Evolutionary conservation across 2,329 filamentous ascomycete species (phyloP), one percentile per base, ranked within the genome.

Genomic region (Venturia oleaginea): DNA sequence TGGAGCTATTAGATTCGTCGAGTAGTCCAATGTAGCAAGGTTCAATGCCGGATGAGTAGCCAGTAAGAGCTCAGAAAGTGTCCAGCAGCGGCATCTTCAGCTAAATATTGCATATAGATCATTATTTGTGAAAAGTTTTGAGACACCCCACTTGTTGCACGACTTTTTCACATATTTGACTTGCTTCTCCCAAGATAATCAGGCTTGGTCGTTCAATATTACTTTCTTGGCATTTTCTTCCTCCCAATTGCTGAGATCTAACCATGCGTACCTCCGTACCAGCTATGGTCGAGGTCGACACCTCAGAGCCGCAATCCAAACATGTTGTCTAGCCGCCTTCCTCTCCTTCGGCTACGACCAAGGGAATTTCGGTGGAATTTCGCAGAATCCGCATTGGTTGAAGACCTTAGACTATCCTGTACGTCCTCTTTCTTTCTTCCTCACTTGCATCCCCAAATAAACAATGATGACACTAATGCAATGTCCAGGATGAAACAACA

Each of bases 341-440:
- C 34, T 68, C 38, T 40, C 17, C 38, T 75, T 76, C 65, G 79
- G 78, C 2, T 81, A 81, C 55, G 80, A 81, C 37, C 79, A 81
- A 67, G 79, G 79, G 51, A 78, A 80, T 0, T 80, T 81, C 66
- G 76, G 77, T 2, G 78, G 78, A 11, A 79, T 82, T 19, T 72
- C 81, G 11, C 75, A 78, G 11, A 80, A 78, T 42, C 68, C 76
- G 17, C 74, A 81, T 61, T 82, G 77, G 67, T 71, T 81, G 4
- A 64, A 71, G 3, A 71, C 75, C 2, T 77, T 80, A 42, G 66
- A 73, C 27, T 67, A 78, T 65, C 78, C 77, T 11, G 43, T 48
- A 7, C 22, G 43, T 22, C 2, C 69, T 69, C 13, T 72, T 74
- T 22, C 22, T n/a, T n/a, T n/a, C n/a, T n/a, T n/a, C n/a, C n/a